Percentiles rank a stretch among this genome's conserved stretches.
Evolutionary conservation across 2,329 filamentous ascomycete genomes (phyloP).

Genomic region (Neonectria sp.): DNA sequence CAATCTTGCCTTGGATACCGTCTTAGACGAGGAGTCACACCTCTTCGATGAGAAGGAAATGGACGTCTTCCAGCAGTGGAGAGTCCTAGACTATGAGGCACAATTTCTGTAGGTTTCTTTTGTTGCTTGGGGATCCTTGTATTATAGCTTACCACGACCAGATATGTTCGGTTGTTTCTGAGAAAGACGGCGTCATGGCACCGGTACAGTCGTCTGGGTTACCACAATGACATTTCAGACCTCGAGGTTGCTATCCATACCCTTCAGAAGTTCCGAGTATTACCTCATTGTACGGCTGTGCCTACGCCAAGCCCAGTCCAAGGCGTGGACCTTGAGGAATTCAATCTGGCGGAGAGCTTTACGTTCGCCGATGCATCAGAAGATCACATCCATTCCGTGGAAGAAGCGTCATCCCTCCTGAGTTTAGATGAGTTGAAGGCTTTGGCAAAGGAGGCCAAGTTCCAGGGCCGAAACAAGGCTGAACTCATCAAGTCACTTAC

Average conservation of each 20-base stretch:
- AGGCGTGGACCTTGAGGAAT: conserved; percentile 58
- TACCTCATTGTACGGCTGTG: conserved; percentile 63
- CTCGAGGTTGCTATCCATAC: conserved; percentile 74
- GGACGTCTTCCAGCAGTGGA: conserved; percentile 84
- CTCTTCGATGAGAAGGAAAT: conserved; percentile 87
- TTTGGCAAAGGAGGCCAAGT: conserved; percentile 88
- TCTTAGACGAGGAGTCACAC: conserved; percentile 89
- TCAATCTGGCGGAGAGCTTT: conserved; percentile 70
- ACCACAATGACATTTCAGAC: conserved; percentile 87
- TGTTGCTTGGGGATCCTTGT: background rate
- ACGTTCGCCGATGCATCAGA: conserved; percentile 86
- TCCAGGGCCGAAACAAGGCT: conserved; percentile 89
- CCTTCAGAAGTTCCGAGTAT: conserved; percentile 70
- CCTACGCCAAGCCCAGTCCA: conserved; percentile 38
- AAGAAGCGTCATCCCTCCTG: conserved; percentile 87
- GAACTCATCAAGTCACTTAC: conserved; percentile 83
- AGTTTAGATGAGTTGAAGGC: conserved; percentile 89
- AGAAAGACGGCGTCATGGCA: conserved; percentile 95
- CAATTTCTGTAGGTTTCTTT: conserved; percentile 82
- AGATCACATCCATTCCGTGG: conserved; percentile 80
- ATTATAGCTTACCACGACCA: conserved; percentile 52
- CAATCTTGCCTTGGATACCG: conserved; percentile 90
- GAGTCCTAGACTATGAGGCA: conserved; percentile 81
- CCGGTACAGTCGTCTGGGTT: conserved; percentile 81
- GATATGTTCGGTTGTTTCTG: conserved; percentile 93